Percentiles rank a stretch among this genome's conserved stretches.
These are phyloP conservation scores for Penicillium desertorum DNA, from an alignment of 495 filamentous ascomycete species.

Conservation along the genomic window DNA sequence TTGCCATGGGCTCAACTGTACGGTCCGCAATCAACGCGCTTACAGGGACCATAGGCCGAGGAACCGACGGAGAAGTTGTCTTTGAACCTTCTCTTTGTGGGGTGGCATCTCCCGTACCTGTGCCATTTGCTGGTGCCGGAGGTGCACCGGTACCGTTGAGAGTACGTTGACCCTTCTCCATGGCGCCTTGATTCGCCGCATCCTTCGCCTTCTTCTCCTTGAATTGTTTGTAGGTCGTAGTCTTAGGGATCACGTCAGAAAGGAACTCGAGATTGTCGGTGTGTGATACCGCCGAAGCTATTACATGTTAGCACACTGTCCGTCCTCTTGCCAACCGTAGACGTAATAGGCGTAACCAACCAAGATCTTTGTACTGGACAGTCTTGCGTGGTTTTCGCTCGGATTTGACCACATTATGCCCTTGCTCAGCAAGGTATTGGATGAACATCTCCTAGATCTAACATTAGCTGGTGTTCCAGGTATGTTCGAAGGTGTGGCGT, in stretches of 20 bases:
- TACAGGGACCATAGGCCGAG: conserved; percentile 37
- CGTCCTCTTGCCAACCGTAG: background rate
- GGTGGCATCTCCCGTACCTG: conserved; percentile 11
- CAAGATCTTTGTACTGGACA: conserved; percentile 93
- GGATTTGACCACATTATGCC: conserved; percentile 81
- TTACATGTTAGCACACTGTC: conserved; percentile 5
- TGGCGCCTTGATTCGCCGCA: conserved; percentile 38
- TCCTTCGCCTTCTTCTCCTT: conserved; percentile 63
- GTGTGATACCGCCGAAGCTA: conserved; percentile 82
- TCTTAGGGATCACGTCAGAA: conserved; percentile 84
- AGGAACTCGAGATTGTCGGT: conserved; percentile 96
- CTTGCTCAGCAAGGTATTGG: conserved; percentile 82
- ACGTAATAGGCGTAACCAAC: conserved; percentile 41
- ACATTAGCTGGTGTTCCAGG: conserved; percentile 13
- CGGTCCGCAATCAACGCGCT: conserved; percentile 44
- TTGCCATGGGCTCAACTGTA: conserved; percentile 26
- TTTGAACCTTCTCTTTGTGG: conserved; percentile 20
- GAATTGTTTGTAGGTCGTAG: conserved; percentile 73
- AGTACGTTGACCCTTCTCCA: conserved; percentile 56
- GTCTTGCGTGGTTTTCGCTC: conserved; percentile 90
- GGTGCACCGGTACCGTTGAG: conserved; percentile 41
- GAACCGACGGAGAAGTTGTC: conserved; percentile 24
- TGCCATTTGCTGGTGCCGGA: conserved; percentile 35
- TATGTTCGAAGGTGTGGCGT: conserved; percentile 21
- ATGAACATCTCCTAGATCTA: conserved; percentile 84